Base-by-base conservation (phyloP, 1,139 yeast species). In the Meyerozyma guilliermondii region DNA sequence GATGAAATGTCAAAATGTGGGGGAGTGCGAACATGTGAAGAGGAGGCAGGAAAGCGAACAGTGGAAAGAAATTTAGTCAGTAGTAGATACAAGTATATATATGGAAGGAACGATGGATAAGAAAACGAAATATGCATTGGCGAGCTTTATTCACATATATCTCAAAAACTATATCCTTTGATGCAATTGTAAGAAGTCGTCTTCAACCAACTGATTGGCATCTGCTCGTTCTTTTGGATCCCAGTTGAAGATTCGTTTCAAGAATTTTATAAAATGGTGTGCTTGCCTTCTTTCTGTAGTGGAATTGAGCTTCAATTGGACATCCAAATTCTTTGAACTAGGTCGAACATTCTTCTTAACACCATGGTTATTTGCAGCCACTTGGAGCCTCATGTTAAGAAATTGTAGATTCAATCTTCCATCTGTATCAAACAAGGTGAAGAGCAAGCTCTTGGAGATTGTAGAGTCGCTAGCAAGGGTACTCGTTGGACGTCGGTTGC, bases 181-280 rank as follows among this genome's bases (percentile, higher is more conserved):
- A 26, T 26, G 28, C 28, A 26, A 26, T 26, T 18, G 28, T 13
- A 46, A 26, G 45, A 69, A 71, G 35, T 60, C 65, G 50, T 77
- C 78, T 8, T 58, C 50, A 28, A 80, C 59, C 11, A 83, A 74
- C 14, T 69, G 66, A 2, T 55, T 53, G 0, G 80, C 76, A 11
- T 64, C 55, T 23, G 67, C 50, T 30, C 87, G 64, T 38, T 63
- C 65, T 24, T 53, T 54, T 0, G 86, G 83, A 46, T 79, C 76
- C 87, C 87, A 82, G 29, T 60, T 63, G 51, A 82, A 68, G 30
- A 71, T 66, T 43, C 63, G 67, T 44, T 58, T 59, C 49, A 72
- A 58, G 48, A 76, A 67, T 40, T 50, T 53, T 9, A 60, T 31
- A 41, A 68, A 65, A 8, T 33, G 23, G 4, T 14, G 41, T 50